Base-by-base conservation (phyloP, 129 eudicot species). In the Silybum marianum region DNA sequence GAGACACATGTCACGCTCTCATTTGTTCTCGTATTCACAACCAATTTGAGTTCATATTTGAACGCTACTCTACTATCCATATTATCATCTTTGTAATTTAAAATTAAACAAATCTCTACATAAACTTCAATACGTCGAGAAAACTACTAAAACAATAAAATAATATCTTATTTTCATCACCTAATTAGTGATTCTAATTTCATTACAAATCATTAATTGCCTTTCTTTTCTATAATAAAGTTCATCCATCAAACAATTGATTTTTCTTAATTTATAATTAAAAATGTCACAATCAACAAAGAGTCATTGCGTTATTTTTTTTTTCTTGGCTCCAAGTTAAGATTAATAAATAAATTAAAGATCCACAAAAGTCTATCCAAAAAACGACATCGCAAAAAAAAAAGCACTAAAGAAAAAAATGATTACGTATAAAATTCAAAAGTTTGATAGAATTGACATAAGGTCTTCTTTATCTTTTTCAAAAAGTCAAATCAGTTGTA, bases 371-470 rank as follows among this genome's bases (percentile, higher is more conserved):
- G 78, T 77, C 82, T 77, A 12, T 70, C 73, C 26, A 63, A 77
- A 38, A 38, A 73, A 77, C 74, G 54, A 71, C 69, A 73, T 42
- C 19, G 6, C 78, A 77, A 77, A 77, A 28, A 77, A 77, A 28
- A 28, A 28, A 38, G 69, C 75, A 77, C 74, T 77, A n/a, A 54
- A 14, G 16, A 11, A 28, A 70, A 83, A 70, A 62, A 6, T 58
- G 60, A 71, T 77, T 71, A 21, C 73, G 73, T 71, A 60, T 83
- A 51, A 23, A 77, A 30, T 70, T 54, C 73, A 71, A 77, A 69
- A 70, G 67, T 89, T 84, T 76, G 82, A 81, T 81, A 72, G 82
- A 86, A 78, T 78, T 78, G 80, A 79, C 79, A 74, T 1, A 58
- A 58, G 81, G 81, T 81, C 84, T 58, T 54, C 48, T 63, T 38